These are phyloP conservation scores for Talaromyces sp. DNA, from an alignment of 2,329 filamentous ascomycete species.

Conservation along the genomic window DNA sequence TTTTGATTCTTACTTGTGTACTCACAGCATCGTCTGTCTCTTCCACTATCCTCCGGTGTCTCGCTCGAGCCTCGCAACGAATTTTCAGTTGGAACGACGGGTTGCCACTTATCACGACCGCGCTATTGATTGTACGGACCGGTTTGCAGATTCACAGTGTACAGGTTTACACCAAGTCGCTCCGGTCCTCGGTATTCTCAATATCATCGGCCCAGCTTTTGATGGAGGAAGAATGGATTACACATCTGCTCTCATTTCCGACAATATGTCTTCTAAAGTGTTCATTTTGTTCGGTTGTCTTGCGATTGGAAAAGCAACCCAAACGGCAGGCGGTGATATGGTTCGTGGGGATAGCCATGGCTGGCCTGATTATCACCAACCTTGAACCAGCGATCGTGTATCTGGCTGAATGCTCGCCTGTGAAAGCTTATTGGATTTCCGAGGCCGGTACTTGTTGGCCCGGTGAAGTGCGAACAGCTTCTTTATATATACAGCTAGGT, in stretches of 20 bases:
- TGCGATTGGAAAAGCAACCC: not conserved
- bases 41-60: not conserved
- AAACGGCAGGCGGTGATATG: not conserved
- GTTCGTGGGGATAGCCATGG: not conserved
- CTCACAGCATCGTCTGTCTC: not conserved
- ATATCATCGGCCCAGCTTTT: not conserved
- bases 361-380: conserved; percentile 7
- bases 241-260: not conserved
- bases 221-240: not conserved
- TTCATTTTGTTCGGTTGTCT: not conserved
- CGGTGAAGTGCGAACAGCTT: not conserved
- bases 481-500: not conserved
- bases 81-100: not conserved
- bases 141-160: not conserved
- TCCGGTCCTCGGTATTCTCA: not conserved
- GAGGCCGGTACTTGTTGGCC: not conserved
- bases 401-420: conserved; percentile 2
- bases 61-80: not conserved
- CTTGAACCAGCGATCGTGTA: not conserved
- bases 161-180: not conserved
- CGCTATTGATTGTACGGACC: not conserved
- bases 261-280: not conserved
- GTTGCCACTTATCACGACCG: not conserved
- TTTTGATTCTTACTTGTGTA: conserved; percentile 6
- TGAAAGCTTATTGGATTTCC: conserved; percentile 3